These are phyloP conservation scores for Botrytis aclada DNA, from an alignment of 2,329 filamentous ascomycete species.

Conservation along the genomic window DNA sequence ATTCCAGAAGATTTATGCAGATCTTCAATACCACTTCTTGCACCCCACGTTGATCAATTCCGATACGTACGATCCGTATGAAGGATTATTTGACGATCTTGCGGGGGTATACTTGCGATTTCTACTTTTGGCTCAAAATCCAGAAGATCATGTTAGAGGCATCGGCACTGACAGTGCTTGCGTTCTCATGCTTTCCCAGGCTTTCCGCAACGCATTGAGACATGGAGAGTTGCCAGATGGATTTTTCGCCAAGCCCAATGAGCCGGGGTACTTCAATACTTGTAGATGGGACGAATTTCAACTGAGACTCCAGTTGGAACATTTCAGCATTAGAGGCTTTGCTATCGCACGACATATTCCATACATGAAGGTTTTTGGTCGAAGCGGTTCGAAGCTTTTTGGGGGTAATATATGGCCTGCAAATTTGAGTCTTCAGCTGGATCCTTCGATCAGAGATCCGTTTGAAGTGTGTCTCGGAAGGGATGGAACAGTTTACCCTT, in stretches of 20 bases:
- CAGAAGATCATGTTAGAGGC: neutral
- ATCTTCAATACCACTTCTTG: conserved; percentile 8
- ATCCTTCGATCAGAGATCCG: conserved; percentile 7
- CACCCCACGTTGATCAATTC: conserved; percentile 10
- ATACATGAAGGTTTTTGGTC: neutral
- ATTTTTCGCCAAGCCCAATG: too few species aligned
- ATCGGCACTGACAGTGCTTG: conserved; percentile 1
- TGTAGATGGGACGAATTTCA: neutral
- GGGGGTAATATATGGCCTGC: neutral
- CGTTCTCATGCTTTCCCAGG: conserved; percentile 8
- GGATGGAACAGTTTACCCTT: conserved; percentile 5
- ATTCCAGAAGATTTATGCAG: neutral
- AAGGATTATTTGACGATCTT: neutral
- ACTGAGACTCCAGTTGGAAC: neutral
- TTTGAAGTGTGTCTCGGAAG: neutral
- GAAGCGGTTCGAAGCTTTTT: neutral
- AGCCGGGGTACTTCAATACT: neutral
- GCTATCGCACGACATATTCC: conserved; percentile 13
- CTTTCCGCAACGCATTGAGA: neutral
- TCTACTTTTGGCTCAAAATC: neutral
- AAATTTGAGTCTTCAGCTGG: neutral
- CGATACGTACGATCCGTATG: conserved; percentile 4
- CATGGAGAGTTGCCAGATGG: neutral
- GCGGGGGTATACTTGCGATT: neutral
- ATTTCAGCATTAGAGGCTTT: conserved; percentile 2